Percentiles rank a stretch among this genome's conserved stretches.
Conservation (phyloP, 495 filamentous ascomycete genomes). For the Aspergillus campestris region DNA sequence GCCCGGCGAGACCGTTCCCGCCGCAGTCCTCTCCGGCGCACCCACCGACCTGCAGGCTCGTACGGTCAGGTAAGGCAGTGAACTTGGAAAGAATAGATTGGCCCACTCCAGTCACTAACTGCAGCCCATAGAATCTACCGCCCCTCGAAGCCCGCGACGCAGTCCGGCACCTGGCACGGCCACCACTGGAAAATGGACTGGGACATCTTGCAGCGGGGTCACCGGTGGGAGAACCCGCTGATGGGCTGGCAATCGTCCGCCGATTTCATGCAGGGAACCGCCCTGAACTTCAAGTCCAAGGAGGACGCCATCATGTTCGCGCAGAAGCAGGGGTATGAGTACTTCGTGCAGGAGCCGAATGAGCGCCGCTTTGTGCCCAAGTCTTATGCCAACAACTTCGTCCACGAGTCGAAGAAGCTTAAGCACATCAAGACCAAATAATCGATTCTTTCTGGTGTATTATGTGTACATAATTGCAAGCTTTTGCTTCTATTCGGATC, state of each 20-base stretch:
- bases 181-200: conserved; percentile 97
- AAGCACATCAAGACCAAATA: conserved; percentile 93
- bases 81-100: background rate
- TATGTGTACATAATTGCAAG: conserved; percentile 35
- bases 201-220: conserved; percentile 79
- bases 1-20: conserved; percentile 62
- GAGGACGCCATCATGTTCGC: conserved; percentile 93
- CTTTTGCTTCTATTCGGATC: conserved; percentile 11
- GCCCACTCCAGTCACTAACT: conserved; percentile 13
- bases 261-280: conserved; percentile 86
- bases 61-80: conserved; percentile 69
- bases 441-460: conserved; percentile 22
- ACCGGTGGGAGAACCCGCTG: conserved; percentile 95
- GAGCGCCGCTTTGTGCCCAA: conserved; percentile 77
- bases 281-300: conserved; percentile 83
- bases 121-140: conserved; percentile 67
- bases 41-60: conserved; percentile 88
- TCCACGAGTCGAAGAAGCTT: conserved; percentile 73
- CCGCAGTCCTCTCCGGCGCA: conserved; percentile 83
- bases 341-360: conserved; percentile 97
- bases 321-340: conserved; percentile 98
- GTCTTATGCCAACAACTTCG: conserved; percentile 94
- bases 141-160: conserved; percentile 83
- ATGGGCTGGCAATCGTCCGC: conserved; percentile 98
- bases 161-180: conserved; percentile 76